Evolutionary conservation across 495 filamentous ascomycete species (phyloP).

Genomic region (Penicillium paxilli): DNA sequence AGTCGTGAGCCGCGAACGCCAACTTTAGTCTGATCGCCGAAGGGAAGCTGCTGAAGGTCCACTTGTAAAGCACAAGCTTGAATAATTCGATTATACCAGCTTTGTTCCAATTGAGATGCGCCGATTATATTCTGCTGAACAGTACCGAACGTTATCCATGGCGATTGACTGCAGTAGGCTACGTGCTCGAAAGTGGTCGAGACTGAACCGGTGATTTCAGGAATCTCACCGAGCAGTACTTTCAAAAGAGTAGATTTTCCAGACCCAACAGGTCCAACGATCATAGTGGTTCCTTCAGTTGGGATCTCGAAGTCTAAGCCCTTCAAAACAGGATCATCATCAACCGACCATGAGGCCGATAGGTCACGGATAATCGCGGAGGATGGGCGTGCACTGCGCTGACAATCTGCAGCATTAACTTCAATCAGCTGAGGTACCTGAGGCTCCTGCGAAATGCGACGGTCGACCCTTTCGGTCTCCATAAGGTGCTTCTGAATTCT

Average conservation of each 20-base stretch:
- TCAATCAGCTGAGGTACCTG: conserved; percentile 10
- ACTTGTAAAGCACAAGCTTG: conserved; percentile 58
- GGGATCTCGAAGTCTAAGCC: conserved; percentile 26
- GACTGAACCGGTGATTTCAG: conserved; percentile 18
- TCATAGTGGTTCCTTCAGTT: conserved; percentile 43
- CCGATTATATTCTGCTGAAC: conserved; percentile 78
- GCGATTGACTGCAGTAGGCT: conserved; percentile 73
- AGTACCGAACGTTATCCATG: conserved; percentile 81
- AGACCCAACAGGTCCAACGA: conserved; percentile 55
- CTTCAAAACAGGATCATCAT: conserved; percentile 15
- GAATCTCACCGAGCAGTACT: conserved; percentile 52
- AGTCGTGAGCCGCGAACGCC: conserved; percentile 65
- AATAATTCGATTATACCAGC: conserved; percentile 52
- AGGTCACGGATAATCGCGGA: conserved; percentile 13
- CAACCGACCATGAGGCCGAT: conserved; percentile 21
- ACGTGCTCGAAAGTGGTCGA: conserved; percentile 38
- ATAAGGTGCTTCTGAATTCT: conserved; percentile 23
- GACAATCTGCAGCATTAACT: background rate
- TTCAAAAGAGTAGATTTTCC: conserved; percentile 56
- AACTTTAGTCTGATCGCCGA: conserved; percentile 62
- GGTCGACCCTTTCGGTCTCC: conserved; percentile 15
- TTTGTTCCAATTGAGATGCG: conserved; percentile 59
- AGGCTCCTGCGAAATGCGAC: conserved; percentile 1
- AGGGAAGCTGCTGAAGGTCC: conserved; percentile 58
- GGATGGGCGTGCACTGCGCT: background rate